Conservation (phyloP, 345 rosid species). For the Crucihimalaya himalaica region DNA sequence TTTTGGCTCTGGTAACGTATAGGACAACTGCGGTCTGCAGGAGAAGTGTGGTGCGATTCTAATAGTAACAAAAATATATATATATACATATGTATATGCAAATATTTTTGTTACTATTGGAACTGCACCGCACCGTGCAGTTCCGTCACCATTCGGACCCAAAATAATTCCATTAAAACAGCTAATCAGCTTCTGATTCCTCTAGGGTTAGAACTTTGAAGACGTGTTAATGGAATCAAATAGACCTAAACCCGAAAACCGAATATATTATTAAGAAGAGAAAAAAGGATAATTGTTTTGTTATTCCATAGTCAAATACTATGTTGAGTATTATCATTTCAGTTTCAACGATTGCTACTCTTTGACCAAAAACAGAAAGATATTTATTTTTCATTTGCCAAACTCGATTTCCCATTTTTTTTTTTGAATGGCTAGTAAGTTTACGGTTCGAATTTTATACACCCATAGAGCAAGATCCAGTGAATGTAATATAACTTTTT, state of each 20-base stretch:
- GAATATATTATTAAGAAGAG: neutral
- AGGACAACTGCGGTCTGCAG: too few species aligned
- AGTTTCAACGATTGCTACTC: conserved; percentile 16
- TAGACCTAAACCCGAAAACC: neutral
- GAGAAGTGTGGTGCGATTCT: too few species aligned
- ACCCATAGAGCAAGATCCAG: too few species aligned
- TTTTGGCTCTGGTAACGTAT: too few species aligned
- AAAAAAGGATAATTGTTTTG: neutral
- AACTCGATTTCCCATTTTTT: neutral
- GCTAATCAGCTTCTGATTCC: conserved; percentile 12
- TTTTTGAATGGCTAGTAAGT: too few species aligned
- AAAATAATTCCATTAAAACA: neutral
- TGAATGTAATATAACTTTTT: too few species aligned
- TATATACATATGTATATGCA: too few species aligned
- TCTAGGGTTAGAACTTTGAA: conserved; percentile 6
- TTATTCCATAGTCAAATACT: neutral
- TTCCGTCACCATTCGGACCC: too few species aligned
- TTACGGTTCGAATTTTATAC: too few species aligned
- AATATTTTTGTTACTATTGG: too few species aligned
- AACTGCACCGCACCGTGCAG: too few species aligned
- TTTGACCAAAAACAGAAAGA: neutral
- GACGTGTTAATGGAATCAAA: neutral
- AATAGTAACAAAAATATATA: too few species aligned
- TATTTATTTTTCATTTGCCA: conserved; percentile 2
- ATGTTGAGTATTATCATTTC: conserved; percentile 4